Evolutionary conservation across 148 eudicot species (phyloP).

Genomic region (Rhododendron simsii): DNA sequence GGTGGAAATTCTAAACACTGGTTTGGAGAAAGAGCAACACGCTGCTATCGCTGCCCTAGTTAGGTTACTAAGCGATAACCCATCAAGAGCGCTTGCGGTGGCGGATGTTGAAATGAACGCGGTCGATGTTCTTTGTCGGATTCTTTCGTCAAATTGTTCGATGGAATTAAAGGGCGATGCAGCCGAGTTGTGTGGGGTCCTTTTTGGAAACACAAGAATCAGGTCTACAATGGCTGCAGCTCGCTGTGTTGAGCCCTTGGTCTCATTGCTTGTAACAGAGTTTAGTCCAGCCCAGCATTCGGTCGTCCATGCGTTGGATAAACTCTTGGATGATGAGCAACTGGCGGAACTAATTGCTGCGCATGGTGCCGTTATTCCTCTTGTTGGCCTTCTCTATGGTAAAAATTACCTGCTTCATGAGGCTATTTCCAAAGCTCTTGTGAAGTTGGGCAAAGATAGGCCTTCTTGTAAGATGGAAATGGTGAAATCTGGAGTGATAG

Average conservation of each 20-base stretch:
- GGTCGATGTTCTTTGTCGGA: slow-evolving; percentile 87
- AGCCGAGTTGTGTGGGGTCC: slow-evolving; percentile 83
- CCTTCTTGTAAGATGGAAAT: slow-evolving; percentile 96
- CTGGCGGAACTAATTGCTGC: slow-evolving; percentile 87
- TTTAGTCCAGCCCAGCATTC: slow-evolving; percentile 82
- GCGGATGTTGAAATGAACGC: slow-evolving; percentile 93
- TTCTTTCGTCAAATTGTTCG: slow-evolving; percentile 77
- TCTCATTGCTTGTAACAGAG: slow-evolving; percentile 81
- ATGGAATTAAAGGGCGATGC: slow-evolving; percentile 94
- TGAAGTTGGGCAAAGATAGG: slow-evolving; percentile 94
- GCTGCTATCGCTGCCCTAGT: slow-evolving; percentile 96
- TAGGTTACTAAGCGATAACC: slow-evolving; percentile 75
- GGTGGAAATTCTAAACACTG: slow-evolving; percentile 83
- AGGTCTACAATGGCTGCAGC: slow-evolving; percentile 89
- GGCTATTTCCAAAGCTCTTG: slow-evolving; percentile 91
- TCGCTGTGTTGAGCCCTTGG: slow-evolving; percentile 88
- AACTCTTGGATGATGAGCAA: slow-evolving; percentile 86
- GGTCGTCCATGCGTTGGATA: slow-evolving; percentile 82
- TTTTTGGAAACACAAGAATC: slow-evolving; percentile 82
- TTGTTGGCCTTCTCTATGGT: slow-evolving; percentile 80
- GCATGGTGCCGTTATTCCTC: slow-evolving; percentile 93
- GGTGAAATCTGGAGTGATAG: slow-evolving; percentile 94
- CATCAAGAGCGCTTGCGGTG: slow-evolving; percentile 85
- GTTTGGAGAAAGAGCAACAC: slow-evolving; percentile 93
- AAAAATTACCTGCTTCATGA: slow-evolving; percentile 81